These are phyloP conservation scores for Jackrogersella minutella DNA, from an alignment of 495 filamentous ascomycete genomes.

Conservation along the genomic window DNA sequence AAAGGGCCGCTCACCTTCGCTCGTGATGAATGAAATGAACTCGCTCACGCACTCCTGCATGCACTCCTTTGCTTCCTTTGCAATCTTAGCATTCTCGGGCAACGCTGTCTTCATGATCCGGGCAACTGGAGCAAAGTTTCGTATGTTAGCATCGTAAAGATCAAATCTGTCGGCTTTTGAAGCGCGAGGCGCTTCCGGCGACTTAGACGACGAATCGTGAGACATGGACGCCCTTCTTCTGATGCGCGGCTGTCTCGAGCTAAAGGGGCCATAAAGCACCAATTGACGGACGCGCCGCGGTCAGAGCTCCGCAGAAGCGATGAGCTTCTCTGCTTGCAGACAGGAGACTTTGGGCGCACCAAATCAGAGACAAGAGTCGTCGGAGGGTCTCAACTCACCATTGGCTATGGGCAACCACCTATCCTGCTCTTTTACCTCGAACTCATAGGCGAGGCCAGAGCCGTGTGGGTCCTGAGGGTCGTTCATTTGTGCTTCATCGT, in stretches of 20 bases:
- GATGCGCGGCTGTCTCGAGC: conserved; percentile 46
- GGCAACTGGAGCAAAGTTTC: conserved; percentile 90
- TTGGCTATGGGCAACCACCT: conserved; percentile 99
- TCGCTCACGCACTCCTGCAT: conserved; percentile 99
- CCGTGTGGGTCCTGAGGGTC: conserved; percentile 67
- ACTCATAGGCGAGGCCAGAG: conserved; percentile 77
- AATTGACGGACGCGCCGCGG: conserved; percentile 47
- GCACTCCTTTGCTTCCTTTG: conserved; percentile 98
- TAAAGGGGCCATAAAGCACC: conserved; percentile 46
- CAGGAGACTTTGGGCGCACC: conserved; percentile 59
- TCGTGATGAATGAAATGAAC: conserved; percentile 99
- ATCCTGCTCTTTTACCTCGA: conserved; percentile 99
- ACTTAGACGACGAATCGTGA: conserved; percentile 60
- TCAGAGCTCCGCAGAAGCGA: conserved; percentile 46
- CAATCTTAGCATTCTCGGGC: conserved; percentile 98
- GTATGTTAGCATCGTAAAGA: conserved; percentile 84
- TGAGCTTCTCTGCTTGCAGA: conserved; percentile 43
- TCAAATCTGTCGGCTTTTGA: conserved; percentile 59
- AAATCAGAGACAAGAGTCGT: conserved; percentile 52
- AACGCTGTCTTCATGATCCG: conserved; percentile 98
- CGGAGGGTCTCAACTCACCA: conserved; percentile 76
- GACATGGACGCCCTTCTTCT: conserved; percentile 56
- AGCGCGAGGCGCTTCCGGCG: conserved; percentile 54
- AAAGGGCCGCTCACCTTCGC: conserved; percentile 87
- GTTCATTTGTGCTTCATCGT: conserved; percentile 75